A percentile compares a stretch with the other conserved stretches of the same genome.
phyloP scores from a whole-genome alignment of 495 filamentous ascomycete genomes.

The Parathielavia hyrcaniae region DNA sequence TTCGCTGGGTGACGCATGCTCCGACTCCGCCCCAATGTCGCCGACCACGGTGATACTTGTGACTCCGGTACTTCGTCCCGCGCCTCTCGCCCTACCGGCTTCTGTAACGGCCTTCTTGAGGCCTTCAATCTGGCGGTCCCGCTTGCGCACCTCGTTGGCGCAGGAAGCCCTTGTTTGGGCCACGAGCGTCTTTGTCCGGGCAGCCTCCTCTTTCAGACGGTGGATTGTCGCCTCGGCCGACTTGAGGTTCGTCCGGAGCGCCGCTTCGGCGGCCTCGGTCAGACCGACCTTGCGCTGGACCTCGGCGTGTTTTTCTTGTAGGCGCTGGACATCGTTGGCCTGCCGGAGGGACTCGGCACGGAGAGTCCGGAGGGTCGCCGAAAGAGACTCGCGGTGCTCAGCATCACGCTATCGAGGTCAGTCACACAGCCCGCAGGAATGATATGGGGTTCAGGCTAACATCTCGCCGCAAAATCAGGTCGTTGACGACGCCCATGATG shows the following conservation, averaged over 20 bases:
- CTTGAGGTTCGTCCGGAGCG: constrained; percentile 60
- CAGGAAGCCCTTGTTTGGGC: constrained; percentile 79
- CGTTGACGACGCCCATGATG: constrained; percentile 88
- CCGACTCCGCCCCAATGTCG: constrained; percentile 35
- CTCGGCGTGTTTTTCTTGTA: constrained; percentile 66
- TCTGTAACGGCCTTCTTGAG: constrained; percentile 71
- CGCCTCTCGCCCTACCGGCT: constrained; percentile 44
- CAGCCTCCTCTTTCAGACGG: constrained; percentile 71
- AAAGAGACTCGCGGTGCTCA: constrained; percentile 73
- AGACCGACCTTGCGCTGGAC: constrained; percentile 67
- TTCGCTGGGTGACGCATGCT: constrained; percentile 35
- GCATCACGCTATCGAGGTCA: constrained; percentile 64
- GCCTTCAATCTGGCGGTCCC: constrained; percentile 79
- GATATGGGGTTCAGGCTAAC: constrained; percentile 42
- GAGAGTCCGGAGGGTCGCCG: constrained; percentile 68
- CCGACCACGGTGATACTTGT: constrained; percentile 52
- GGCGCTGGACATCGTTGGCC: constrained; percentile 49
- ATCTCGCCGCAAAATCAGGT: constrained; percentile 75
- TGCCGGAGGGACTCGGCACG: constrained; percentile 66
- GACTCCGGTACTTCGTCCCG: constrained; percentile 44
- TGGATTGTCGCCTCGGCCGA: constrained; percentile 63
- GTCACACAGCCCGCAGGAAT: constrained; percentile 4
- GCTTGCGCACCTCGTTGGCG: constrained; percentile 85
- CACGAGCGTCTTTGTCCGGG: constrained; percentile 66
- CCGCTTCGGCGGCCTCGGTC: constrained; percentile 65